Conservation (phyloP, 768 basidiomycete species). For the Leccinum truebloodii region DNA sequence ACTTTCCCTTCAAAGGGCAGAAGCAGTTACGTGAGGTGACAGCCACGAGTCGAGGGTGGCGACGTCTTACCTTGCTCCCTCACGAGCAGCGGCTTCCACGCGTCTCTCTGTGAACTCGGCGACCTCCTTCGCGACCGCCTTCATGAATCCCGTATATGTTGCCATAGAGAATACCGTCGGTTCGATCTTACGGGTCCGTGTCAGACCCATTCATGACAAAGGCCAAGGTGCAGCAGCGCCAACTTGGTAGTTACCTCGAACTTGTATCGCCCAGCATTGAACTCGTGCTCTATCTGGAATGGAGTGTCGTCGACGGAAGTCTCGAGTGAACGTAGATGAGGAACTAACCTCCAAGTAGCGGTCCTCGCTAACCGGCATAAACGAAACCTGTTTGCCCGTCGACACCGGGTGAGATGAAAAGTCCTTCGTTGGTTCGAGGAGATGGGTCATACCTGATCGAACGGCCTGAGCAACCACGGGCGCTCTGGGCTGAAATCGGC, state of each 20-base stretch:
- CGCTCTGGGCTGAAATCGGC: conserved; percentile 43
- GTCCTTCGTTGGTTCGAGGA: not conserved
- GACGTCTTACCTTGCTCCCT: conserved; percentile 42
- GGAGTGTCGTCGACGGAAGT: not conserved
- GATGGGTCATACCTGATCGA: conserved; percentile 50
- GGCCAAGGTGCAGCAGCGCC: not conserved
- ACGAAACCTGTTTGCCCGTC: conserved; percentile 42
- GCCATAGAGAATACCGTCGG: conserved; percentile 52
- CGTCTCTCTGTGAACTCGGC: conserved; percentile 43
- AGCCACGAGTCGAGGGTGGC: not conserved
- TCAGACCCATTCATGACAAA: conserved; percentile 7
- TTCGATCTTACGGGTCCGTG: conserved; percentile 41
- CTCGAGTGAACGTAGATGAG: not conserved
- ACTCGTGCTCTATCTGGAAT: conserved; percentile 47
- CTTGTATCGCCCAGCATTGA: conserved; percentile 52
- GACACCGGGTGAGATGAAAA: not conserved
- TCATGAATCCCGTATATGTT: conserved; percentile 45
- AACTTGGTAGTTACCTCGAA: conserved; percentile 42
- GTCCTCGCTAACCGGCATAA: conserved; percentile 47
- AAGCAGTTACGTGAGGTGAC: not conserved
- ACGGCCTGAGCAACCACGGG: conserved; percentile 63
- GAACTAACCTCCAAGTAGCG: conserved; percentile 47
- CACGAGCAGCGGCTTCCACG: conserved; percentile 33
- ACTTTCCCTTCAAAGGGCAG: conserved; percentile 37
- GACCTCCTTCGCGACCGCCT: conserved; percentile 44